Conservation (phyloP, 371 early-diverging fungal genomes). For the Mucor saturninus region DNA sequence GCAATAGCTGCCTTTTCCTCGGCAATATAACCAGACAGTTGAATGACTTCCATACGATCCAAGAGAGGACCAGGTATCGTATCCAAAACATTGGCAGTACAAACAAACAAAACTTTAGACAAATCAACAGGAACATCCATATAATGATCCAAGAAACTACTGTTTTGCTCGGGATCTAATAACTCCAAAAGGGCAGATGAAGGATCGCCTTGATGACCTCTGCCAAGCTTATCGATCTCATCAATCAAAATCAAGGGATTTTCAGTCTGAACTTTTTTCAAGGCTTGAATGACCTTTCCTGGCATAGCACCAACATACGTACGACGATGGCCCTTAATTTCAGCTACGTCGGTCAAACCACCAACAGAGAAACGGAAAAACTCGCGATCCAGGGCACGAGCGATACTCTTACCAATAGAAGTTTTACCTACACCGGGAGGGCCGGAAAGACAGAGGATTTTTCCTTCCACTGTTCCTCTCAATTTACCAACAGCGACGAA, state of each 20-base stretch:
- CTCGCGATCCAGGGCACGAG: conserved; percentile 90
- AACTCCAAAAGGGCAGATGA: conserved; percentile 95
- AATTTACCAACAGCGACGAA: conserved; percentile 98
- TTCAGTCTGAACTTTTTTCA: conserved; percentile 96
- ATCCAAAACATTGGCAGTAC: conserved; percentile 95
- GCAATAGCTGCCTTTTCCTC: conserved; percentile 98
- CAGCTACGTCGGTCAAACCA: conserved; percentile 96
- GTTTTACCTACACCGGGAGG: conserved; percentile 99
- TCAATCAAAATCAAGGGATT: conserved; percentile 97
- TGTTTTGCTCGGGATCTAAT: conserved; percentile 97
- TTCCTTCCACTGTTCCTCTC: conserved; percentile 93
- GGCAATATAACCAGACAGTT: conserved; percentile 93
- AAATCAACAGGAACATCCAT: conserved; percentile 98
- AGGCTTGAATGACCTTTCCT: conserved; percentile 97
- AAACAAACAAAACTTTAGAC: conserved; percentile 95
- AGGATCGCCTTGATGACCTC: conserved; percentile 96
- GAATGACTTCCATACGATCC: conserved; percentile 98
- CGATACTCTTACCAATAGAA: conserved; percentile 96
- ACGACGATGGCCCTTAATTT: conserved; percentile 97
- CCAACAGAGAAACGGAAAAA: conserved; percentile 97
- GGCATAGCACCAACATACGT: conserved; percentile 99
- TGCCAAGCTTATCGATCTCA: conserved; percentile 98
- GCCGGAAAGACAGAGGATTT: conserved; percentile 95
- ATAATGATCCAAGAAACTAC: conserved; percentile 96
- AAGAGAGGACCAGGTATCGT: conserved; percentile 96